These are phyloP conservation scores for Kwoniella shivajii DNA, from an alignment of 1,284 basidiomycete genomes.

Conservation along the genomic window DNA sequence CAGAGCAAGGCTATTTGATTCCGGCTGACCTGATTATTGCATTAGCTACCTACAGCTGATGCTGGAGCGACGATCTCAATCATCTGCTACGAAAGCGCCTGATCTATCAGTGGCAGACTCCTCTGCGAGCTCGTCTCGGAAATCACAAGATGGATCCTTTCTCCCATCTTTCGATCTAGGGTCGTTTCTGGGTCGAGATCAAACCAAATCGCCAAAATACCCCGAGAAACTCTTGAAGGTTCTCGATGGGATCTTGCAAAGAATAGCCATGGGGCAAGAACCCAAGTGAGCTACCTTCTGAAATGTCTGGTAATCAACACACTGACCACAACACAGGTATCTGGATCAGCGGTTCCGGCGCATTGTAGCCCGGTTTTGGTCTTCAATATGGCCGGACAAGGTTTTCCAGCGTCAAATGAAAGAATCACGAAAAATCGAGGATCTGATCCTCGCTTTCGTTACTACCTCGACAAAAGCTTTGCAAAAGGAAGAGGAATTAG, in stretches of 20 bases:
- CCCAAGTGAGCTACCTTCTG: slow-evolving; percentile 66
- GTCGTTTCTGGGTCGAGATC: slow-evolving; percentile 38
- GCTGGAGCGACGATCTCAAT: slow-evolving; percentile 21
- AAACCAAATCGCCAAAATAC: slow-evolving; percentile 75
- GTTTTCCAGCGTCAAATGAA: slow-evolving; percentile 85
- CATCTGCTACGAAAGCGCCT: slow-evolving; percentile 6
- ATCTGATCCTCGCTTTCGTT: slow-evolving; percentile 93
- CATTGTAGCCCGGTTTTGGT: slow-evolving; percentile 85
- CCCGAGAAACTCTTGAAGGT: slow-evolving; percentile 89
- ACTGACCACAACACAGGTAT: slow-evolving; percentile 60
- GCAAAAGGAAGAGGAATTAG: slow-evolving; percentile 70
- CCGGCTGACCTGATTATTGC: not conserved
- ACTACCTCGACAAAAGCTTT: slow-evolving; percentile 81
- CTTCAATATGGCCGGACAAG: slow-evolving; percentile 77
- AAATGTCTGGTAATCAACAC: not conserved
- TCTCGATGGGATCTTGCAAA: slow-evolving; percentile 79
- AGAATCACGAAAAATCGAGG: slow-evolving; percentile 95
- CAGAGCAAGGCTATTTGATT: not conserved
- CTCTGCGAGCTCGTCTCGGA: not conserved
- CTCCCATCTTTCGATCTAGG: slow-evolving; percentile 43
- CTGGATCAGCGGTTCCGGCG: slow-evolving; percentile 82
- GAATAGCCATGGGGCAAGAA: slow-evolving; percentile 89
- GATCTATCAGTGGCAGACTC: not conserved
- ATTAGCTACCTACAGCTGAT: slow-evolving; percentile 34
- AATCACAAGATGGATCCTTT: slow-evolving; percentile 24